Base-by-base conservation (phyloP, 805 yeast genomes). In the Sugiyamaella valdiviana region DNA sequence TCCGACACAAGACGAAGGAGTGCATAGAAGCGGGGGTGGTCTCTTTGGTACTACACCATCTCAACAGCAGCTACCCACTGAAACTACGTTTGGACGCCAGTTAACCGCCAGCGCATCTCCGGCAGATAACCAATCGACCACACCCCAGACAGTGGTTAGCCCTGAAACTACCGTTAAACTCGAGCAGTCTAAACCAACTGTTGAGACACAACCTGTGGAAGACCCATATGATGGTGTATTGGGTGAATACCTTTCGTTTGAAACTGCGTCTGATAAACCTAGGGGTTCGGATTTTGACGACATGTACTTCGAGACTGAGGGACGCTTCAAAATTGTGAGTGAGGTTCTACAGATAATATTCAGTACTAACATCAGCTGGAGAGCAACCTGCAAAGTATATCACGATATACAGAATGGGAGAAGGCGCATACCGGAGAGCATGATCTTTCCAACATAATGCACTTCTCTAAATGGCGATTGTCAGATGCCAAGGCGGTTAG, bases 381-480 rank as follows among this genome's bases (percentile, higher is more conserved):
- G 5, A 29, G 7, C 5, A 52, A 52, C 23, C 16, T 44, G 12
- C 20, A 37, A 7, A 24, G 16, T 5, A 19, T 52, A 15, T 19
- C 20, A 5, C 37, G 17, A 14, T 46, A 36, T 38, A 36, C 38
- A 4, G 36, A 37, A n/a, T 48, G 43, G 48, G 49, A 50, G 29
- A 23, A 29, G 16, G 29, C 41, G 14, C 16, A 16, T 12, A 20
- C 7, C 1, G 36, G 24, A 21, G 42, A 37, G 37, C 38, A 39
- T 12, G 42, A 38, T 14, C n/a, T 40, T 20, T 49, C 40, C n/a
- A 55, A 54, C 29, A 44, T 51, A 14, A n/a, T 10, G 14, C 24
- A 21, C 26, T n/a, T 36, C 20, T 48, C 46, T 5, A 40, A 26
- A 12, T 54, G 57, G 57, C 41, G 44, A 26, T 44, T 54, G 14